Percentiles rank a stretch among this genome's conserved stretches.
These are phyloP conservation scores for Coemansia sp. DNA, from an alignment of 192 early-diverging fungal species.

Conservation along the genomic window DNA sequence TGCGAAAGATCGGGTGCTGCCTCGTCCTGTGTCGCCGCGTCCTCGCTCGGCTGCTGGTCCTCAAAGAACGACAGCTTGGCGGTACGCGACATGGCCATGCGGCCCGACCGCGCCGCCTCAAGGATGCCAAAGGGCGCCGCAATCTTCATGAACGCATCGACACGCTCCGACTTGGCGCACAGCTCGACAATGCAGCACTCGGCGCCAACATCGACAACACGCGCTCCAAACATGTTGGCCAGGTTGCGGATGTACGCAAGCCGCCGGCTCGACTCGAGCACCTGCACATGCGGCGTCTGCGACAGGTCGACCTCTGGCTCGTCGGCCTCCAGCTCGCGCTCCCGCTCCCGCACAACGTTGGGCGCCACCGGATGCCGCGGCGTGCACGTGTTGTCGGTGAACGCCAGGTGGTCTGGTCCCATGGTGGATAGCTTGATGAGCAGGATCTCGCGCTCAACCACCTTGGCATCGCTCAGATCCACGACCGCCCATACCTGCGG, in stretches of 20 bases:
- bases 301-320: slow-evolving; percentile 11
- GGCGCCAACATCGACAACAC: slow-evolving; percentile 81
- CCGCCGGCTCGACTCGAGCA: slow-evolving; percentile 62
- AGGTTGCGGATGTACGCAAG: slow-evolving; percentile 55
- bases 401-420: slow-evolving; percentile 55
- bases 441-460: slow-evolving; percentile 90
- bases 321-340: slow-evolving; percentile 24
- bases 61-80: slow-evolving; percentile 75
- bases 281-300: slow-evolving; percentile 57
- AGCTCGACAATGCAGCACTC: slow-evolving; percentile 85
- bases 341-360: slow-evolving; percentile 23
- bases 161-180: slow-evolving; percentile 79
- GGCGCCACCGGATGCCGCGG: slow-evolving; percentile 38
- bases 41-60: slow-evolving; percentile 53
- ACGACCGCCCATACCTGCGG: slow-evolving; percentile 95
- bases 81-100: slow-evolving; percentile 95
- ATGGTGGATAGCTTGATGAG: slow-evolving; percentile 91
- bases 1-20: slow-evolving; percentile 78
- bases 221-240: slow-evolving; percentile 79
- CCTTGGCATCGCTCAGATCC: slow-evolving; percentile 84
- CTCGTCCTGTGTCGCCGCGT: slow-evolving; percentile 32
- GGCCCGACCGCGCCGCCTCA: slow-evolving; percentile 90
- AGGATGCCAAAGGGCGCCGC: slow-evolving; percentile 94
- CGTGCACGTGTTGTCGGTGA: slow-evolving; percentile 39
- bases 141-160: slow-evolving; percentile 91